Conservation (phyloP, 345 rosid species). For the Linum tenue region DNA sequence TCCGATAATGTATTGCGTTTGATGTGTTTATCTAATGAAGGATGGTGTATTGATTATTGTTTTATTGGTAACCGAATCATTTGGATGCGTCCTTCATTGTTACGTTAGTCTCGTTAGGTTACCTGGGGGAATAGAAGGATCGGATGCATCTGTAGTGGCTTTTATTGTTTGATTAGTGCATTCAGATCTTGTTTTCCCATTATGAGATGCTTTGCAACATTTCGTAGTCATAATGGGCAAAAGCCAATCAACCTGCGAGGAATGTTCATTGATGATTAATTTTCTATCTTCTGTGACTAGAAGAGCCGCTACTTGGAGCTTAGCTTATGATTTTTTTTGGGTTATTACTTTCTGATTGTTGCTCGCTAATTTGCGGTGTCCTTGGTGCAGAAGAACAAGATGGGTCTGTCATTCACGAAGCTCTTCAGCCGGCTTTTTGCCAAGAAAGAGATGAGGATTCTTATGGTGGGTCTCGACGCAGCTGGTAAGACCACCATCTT, state of each 20-base stretch:
- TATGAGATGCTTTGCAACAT: too few relatives aligned
- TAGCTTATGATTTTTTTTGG: not conserved
- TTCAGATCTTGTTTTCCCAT: too few relatives aligned
- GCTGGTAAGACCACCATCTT: conserved; percentile 5
- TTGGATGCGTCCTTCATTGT: not conserved
- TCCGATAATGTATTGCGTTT: not conserved
- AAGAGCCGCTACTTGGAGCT: not conserved
- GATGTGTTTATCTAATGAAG: too few relatives aligned
- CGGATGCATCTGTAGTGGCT: not conserved
- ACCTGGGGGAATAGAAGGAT: too few relatives aligned
- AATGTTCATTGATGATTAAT: too few relatives aligned
- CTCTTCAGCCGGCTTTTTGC: conserved; percentile 2
- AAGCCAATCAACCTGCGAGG: too few relatives aligned
- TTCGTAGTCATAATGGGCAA: too few relatives aligned
- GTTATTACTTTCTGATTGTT: not conserved
- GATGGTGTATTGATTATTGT: not conserved
- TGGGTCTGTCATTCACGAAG: conserved; percentile 5
- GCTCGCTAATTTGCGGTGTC: not conserved
- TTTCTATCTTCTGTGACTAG: too few relatives aligned
- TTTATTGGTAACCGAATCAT: not conserved
- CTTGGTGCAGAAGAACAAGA: not conserved
- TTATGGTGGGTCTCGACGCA: conserved; percentile 4
- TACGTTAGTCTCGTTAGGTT: not conserved
- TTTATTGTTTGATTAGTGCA: too few relatives aligned
- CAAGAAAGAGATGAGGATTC: conserved; percentile 3